Conservation (phyloP, 2,329 filamentous ascomycete species). For the Xylaria sp. region DNA sequence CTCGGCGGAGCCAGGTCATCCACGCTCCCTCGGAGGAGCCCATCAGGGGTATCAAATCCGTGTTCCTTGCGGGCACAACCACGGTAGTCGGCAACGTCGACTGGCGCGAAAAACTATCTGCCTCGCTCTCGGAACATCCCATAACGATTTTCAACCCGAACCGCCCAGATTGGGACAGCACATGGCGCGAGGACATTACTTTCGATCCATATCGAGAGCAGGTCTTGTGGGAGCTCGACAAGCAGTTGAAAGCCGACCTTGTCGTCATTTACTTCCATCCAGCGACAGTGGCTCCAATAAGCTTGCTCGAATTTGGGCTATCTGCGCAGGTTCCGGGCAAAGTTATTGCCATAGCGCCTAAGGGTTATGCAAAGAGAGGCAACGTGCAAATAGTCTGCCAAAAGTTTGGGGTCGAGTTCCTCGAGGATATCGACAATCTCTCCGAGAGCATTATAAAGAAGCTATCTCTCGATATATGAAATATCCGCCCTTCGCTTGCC, state of each 20-base stretch:
- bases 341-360: slow-evolving; percentile 56
- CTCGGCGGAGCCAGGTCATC: slow-evolving; percentile 37
- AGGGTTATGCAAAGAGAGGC: slow-evolving; percentile 61
- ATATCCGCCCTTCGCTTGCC: neutral
- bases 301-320: slow-evolving; percentile 22
- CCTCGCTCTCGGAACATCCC: slow-evolving; percentile 49
- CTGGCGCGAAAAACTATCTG: slow-evolving; percentile 57
- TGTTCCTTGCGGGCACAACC: slow-evolving; percentile 67
- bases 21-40: slow-evolving; percentile 37
- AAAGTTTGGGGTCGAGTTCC: slow-evolving; percentile 48
- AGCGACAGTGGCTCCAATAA: slow-evolving; percentile 13
- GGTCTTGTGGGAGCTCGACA: slow-evolving; percentile 23
- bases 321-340: slow-evolving; percentile 14
- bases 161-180: slow-evolving; percentile 60
- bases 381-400: slow-evolving; percentile 65
- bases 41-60: slow-evolving; percentile 34
- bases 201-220: slow-evolving; percentile 50
- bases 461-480: neutral
- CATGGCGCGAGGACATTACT: slow-evolving; percentile 55
- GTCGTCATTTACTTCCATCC: slow-evolving; percentile 24
- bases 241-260: slow-evolving; percentile 17
- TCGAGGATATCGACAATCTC: neutral
- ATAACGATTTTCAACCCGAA: slow-evolving; percentile 64
- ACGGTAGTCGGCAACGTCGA: slow-evolving; percentile 47
- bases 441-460: neutral